These are phyloP conservation scores for Taxillus chinensis DNA, from an alignment of 164 flowering plant species.

Conservation along the genomic window DNA sequence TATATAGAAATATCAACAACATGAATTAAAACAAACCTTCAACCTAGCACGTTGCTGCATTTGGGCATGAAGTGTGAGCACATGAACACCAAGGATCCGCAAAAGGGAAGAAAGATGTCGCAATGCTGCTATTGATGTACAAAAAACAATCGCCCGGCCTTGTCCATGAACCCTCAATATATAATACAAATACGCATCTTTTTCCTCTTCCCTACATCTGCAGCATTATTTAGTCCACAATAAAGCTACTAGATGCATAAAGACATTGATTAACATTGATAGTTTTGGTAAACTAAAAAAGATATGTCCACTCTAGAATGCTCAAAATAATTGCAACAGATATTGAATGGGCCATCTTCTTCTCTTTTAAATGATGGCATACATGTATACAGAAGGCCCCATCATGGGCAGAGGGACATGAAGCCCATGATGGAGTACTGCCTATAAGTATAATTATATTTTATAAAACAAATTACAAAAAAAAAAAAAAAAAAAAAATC, in stretches of 20 bases:
- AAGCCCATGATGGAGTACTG: too few species aligned
- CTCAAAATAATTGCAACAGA: too few species aligned
- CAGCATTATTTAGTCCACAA: constrained; percentile 6
- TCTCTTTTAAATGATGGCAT: too few species aligned
- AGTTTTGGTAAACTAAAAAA: too few species aligned
- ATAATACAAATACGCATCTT: constrained; percentile 87
- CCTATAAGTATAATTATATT: too few species aligned
- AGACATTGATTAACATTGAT: neutral
- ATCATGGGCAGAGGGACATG: too few species aligned
- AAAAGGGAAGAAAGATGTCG: constrained; percentile 68
- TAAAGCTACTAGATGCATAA: neutral
- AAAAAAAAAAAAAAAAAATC: too few species aligned
- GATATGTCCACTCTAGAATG: too few species aligned
- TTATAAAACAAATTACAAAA: too few species aligned
- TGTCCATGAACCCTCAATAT: constrained; percentile 81
- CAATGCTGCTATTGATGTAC: constrained; percentile 87
- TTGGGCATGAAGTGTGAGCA: constrained; percentile 73
- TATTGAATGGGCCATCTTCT: too few species aligned
- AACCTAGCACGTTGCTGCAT: constrained; percentile 95
- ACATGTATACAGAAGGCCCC: too few species aligned
- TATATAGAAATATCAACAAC: neutral
- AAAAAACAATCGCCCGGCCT: constrained; percentile 89
- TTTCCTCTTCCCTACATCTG: constrained; percentile 96
- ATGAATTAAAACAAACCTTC: constrained; percentile 41
- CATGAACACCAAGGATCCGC: constrained; percentile 50